Evolutionary conservation across 2,329 filamentous ascomycete species (phyloP).

Genomic region (Cladosporium sp.): DNA sequence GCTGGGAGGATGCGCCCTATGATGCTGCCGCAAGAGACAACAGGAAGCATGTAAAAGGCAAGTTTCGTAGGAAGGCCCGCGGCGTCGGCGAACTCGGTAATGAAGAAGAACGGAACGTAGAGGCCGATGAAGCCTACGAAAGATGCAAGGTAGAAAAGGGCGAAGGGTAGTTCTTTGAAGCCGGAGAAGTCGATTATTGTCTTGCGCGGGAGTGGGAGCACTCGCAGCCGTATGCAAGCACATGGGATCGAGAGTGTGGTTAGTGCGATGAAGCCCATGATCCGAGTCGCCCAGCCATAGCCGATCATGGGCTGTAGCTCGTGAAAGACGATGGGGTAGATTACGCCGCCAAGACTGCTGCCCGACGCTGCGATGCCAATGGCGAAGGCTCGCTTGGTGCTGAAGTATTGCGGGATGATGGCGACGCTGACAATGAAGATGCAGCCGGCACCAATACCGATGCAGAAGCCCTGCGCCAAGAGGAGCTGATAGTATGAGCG

Average conservation of each 20-base stretch:
- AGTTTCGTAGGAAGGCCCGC: slow-evolving; percentile 28
- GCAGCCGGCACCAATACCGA: slow-evolving; percentile 43
- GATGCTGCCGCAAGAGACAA: slow-evolving; percentile 38
- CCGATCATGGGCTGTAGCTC: slow-evolving; percentile 44
- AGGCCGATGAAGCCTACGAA: slow-evolving; percentile 40
- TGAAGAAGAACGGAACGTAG: slow-evolving; percentile 45
- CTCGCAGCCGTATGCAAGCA: slow-evolving; percentile 21
- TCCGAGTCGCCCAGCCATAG: slow-evolving; percentile 54
- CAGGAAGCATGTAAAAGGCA: slow-evolving; percentile 40
- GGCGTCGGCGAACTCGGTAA: slow-evolving; percentile 37
- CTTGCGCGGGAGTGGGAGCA: slow-evolving; percentile 37
- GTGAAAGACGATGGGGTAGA: slow-evolving; percentile 25
- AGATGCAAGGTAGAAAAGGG: slow-evolving; percentile 31
- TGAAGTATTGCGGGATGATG: slow-evolving; percentile 47
- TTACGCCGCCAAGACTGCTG: slow-evolving; percentile 32
- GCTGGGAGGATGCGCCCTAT: slow-evolving; percentile 45
- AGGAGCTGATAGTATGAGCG: slow-evolving; percentile 47
- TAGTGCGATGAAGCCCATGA: slow-evolving; percentile 49
- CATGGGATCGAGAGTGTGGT: slow-evolving; percentile 26
- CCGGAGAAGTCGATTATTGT: slow-evolving; percentile 41
- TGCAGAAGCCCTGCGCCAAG: slow-evolving; percentile 47
- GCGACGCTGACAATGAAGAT: slow-evolving; percentile 45
- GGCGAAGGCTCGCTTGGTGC: slow-evolving; percentile 41
- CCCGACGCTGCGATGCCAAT: slow-evolving; percentile 45
- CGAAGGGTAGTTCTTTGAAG: slow-evolving; percentile 40